Base-by-base conservation (phyloP, 2,329 filamentous ascomycete genomes). In the Colletotrichum ledebouriae region DNA sequence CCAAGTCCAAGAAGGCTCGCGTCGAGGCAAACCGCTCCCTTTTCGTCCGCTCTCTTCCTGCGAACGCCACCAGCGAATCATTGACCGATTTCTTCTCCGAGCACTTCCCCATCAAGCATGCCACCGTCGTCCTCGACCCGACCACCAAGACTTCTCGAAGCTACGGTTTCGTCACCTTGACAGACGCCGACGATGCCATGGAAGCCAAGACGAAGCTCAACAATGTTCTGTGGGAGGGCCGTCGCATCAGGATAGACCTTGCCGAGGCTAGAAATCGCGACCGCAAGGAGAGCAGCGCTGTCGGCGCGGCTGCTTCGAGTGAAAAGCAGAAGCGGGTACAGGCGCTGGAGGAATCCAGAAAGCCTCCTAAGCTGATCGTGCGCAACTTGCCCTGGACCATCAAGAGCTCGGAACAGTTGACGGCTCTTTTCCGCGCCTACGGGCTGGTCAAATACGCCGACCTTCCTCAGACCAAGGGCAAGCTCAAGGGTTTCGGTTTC, bases 371-470 rank as follows among this genome's bases (percentile, higher is more conserved):
- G 78, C 81, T 96, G 72, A 96, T 99, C 77, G 89, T 99, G 56
- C 90, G 96, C 75, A 99, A 99, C 78, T 78, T 99, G 75, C 95
- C 96, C 0, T 99, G 96, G 96, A 97, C 91, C 73, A 91, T 99
- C 77, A 97, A 97, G 81, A 91, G 89, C 9, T 86, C 92, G 0
- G 92, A 97, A 37, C 91, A 98, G 76, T 83, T 99, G 67, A 85
- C 88, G 6, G 86, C 89, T 64, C 83, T 97, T 4, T 99, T 99
- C 80, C 84, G 89, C 75, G 94, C 91, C 75, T 98, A 92, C 76
- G 96, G 96, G 70, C 97, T 98, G 79, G 89, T 99, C 76, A 97
- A 95, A 79, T 92, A 91, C 78, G 90, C 92, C 42, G 93, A 93
- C 73, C 83, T 99, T 59, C 97, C 97, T 1, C 93, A 93, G 75